Conservation (phyloP, 371 early-diverging fungal genomes). For the Mucor sp. region DNA sequence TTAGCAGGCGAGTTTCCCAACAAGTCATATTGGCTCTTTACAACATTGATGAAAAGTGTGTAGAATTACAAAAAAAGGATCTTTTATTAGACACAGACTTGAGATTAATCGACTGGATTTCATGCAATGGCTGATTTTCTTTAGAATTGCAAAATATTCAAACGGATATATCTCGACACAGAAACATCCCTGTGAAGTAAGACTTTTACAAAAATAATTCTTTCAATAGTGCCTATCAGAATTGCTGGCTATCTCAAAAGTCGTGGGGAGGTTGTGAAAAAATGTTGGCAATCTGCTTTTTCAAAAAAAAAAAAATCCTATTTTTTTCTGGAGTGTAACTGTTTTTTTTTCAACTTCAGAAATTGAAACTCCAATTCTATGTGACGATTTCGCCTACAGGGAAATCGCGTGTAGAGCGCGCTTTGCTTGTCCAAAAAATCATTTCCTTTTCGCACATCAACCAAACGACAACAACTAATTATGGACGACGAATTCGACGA, state of each 20-base stretch:
- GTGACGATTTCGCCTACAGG: background rate
- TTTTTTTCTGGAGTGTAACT: background rate
- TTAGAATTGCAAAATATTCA: background rate
- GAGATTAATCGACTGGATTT: background rate
- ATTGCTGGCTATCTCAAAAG: background rate
- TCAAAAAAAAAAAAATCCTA: background rate
- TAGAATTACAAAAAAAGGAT: background rate
- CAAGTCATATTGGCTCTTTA: background rate
- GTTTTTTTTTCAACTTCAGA: too few species aligned
- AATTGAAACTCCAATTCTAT: background rate
- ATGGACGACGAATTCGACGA: conserved; percentile 17
- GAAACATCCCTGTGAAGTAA: background rate
- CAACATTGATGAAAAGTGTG: background rate
- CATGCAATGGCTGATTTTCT: background rate
- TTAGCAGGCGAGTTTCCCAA: background rate
- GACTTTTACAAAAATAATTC: background rate
- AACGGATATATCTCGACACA: background rate
- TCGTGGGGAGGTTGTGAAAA: background rate
- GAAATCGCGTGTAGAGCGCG: background rate
- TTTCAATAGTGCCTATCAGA: background rate
- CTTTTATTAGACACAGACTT: background rate
- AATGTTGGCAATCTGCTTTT: background rate
- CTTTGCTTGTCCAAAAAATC: background rate
- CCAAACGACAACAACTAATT: too few species aligned
- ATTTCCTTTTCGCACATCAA: background rate